These are phyloP conservation scores for Rhynchospora breviuscula DNA, from an alignment of 176 grass and related monocot species.

Conservation along the genomic window DNA sequence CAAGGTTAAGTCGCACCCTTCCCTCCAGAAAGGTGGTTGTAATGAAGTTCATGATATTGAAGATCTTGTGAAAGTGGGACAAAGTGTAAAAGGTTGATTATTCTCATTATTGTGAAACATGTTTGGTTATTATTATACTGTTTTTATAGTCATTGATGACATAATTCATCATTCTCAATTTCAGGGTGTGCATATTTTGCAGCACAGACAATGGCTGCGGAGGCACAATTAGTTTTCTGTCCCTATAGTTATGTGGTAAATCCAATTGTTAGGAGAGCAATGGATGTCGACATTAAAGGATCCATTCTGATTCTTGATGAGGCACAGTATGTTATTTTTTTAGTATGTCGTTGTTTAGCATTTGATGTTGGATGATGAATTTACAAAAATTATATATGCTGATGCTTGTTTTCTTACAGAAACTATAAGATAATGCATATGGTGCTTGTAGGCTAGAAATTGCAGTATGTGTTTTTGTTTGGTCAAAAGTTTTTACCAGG, in stretches of 20 bases:
- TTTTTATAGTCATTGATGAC: neutral
- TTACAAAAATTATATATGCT: neutral
- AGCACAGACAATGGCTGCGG: conserved; percentile 71
- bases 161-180: conserved; percentile 15
- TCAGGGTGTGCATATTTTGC: conserved; percentile 95
- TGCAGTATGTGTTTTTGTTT: neutral
- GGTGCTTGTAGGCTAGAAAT: neutral
- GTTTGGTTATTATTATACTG: neutral
- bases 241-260: conserved; percentile 94
- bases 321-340: conserved; percentile 68
- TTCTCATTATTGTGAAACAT: conserved; percentile 22
- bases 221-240: conserved; percentile 86
- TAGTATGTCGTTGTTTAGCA: conserved; percentile 7
- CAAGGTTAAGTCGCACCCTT: conserved; percentile 80
- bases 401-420: neutral
- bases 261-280: conserved; percentile 87
- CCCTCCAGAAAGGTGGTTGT: conserved; percentile 81
- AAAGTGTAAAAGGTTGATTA: conserved; percentile 56
- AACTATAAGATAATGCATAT: too few species aligned
- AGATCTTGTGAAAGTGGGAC: conserved; percentile 79
- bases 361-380: neutral
- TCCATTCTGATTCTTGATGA: conserved; percentile 88
- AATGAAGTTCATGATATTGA: conserved; percentile 98
- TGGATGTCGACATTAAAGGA: conserved; percentile 86
- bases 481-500: neutral